Percentiles rank a stretch among this genome's conserved stretches.
phyloP scores from a whole-genome alignment of 2,329 filamentous ascomycete genomes.

The Fusarium metavorans region DNA sequence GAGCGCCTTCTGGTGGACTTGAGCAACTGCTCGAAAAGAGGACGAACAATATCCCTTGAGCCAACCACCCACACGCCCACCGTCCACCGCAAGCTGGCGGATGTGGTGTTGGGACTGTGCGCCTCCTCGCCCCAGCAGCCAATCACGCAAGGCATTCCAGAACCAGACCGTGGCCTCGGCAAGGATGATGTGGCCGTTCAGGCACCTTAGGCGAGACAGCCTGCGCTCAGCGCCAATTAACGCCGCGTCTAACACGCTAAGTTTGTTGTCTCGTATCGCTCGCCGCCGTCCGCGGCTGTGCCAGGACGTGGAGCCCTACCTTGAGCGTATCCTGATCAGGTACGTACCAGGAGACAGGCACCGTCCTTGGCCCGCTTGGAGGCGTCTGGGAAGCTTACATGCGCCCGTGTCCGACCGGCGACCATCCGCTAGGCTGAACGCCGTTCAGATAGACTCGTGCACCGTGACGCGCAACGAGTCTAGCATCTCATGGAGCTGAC shows the following conservation, averaged over 20 bases:
- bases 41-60: slow-evolving; percentile 8
- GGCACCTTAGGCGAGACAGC: slow-evolving; percentile 42
- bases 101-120: slow-evolving; percentile 42
- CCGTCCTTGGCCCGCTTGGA: slow-evolving; percentile 16
- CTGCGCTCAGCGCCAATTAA: slow-evolving; percentile 41
- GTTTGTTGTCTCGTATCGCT: slow-evolving; percentile 45
- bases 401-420: slow-evolving; percentile 27
- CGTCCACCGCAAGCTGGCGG: slow-evolving; percentile 36
- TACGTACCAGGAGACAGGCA: slow-evolving; percentile 7
- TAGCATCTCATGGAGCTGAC: slow-evolving; percentile 16
- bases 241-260: slow-evolving; percentile 50
- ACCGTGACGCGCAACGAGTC: slow-evolving; percentile 21
- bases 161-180: slow-evolving; percentile 10
- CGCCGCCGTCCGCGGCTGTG: slow-evolving; percentile 48
- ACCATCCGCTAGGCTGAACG: slow-evolving; percentile 13
- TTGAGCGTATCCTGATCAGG: neutral
- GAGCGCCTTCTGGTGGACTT: neutral
- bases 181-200: slow-evolving; percentile 31
- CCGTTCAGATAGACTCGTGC: slow-evolving; percentile 15
- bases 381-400: slow-evolving; percentile 27
- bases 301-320: slow-evolving; percentile 27
- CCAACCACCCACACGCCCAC: slow-evolving; percentile 27
- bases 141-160: slow-evolving; percentile 26
- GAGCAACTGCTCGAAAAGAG: slow-evolving; percentile 20
- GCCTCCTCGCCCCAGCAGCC: slow-evolving; percentile 34